These are phyloP conservation scores for Aspergillus sp. DNA, from an alignment of 2,329 filamentous ascomycete species.

Conservation along the genomic window DNA sequence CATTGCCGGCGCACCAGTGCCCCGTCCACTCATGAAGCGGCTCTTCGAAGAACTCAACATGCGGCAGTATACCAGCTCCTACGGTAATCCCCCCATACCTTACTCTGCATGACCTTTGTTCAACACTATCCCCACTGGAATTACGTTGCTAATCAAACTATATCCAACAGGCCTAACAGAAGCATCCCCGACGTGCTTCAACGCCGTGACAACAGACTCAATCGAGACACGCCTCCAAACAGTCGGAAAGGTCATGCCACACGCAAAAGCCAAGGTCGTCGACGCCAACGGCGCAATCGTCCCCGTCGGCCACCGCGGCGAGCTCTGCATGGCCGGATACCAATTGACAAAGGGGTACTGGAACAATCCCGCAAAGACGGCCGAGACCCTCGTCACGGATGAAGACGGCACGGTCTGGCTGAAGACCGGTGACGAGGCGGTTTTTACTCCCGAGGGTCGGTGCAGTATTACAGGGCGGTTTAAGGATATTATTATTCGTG, in stretches of 20 bases:
- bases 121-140: not conserved
- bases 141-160: not conserved
- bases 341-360: constrained; percentile 64
- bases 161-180: constrained; percentile 62
- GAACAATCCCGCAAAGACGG: constrained; percentile 72
- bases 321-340: constrained; percentile 77
- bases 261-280: constrained; percentile 75
- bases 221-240: constrained; percentile 67
- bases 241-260: constrained; percentile 74
- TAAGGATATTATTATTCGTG: constrained; percentile 78
- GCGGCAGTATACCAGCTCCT: constrained; percentile 69
- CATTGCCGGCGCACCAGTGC: constrained; percentile 75
- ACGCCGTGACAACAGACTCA: constrained; percentile 71
- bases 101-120: not conserved
- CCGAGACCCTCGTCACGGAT: constrained; percentile 68
- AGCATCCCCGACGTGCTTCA: constrained; percentile 77
- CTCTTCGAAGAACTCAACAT: constrained; percentile 72
- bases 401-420: constrained; percentile 60
- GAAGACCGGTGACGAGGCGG: constrained; percentile 62
- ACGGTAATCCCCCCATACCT: constrained; percentile 35
- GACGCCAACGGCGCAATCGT: constrained; percentile 63
- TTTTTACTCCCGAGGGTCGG: constrained; percentile 60
- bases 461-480: constrained; percentile 73
- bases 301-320: constrained; percentile 66
- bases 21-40: constrained; percentile 70